A percentile compares a stretch with the other conserved stretches of the same genome.
Evolutionary conservation across 306 rosid species (phyloP).

Genomic region (Mucuna pruriens): DNA sequence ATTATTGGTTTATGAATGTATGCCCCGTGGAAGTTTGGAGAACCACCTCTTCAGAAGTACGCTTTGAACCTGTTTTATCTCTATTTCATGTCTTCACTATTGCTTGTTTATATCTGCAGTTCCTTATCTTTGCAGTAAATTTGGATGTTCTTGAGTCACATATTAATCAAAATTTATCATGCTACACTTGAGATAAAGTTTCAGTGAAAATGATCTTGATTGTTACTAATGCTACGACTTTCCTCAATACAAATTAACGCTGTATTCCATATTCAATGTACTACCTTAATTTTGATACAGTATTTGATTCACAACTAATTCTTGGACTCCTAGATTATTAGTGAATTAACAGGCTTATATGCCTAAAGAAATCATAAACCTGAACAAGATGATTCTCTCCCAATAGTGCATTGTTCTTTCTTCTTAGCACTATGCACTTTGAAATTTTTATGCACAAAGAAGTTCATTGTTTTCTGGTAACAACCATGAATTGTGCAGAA

Average conservation of each 20-base stretch:
- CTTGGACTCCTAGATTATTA: not conserved
- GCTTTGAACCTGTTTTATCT: constrained; percentile 39
- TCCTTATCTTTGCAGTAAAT: constrained; percentile 5
- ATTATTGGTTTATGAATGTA: constrained; percentile 85
- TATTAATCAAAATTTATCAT: not conserved
- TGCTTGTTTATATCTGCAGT: constrained; percentile 30
- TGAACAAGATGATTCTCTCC: constrained; percentile 6
- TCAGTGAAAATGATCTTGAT: constrained; percentile 4
- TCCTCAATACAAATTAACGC: not conserved
- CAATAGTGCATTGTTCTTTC: not conserved
- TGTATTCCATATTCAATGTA: not conserved
- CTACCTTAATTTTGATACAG: not conserved
- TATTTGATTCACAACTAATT: constrained; percentile 12
- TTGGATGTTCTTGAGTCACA: constrained; percentile 15
- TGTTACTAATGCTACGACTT: not conserved
- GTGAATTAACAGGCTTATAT: not conserved
- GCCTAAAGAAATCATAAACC: not conserved
- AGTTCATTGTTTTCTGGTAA: constrained; percentile 50
- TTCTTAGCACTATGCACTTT: constrained; percentile 19
- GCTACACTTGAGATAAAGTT: not conserved
- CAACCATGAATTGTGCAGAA: constrained; percentile 63
- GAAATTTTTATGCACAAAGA: constrained; percentile 28
- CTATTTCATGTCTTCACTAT: constrained; percentile 27
- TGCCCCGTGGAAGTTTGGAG: constrained; percentile 99
- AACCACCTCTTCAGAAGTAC: constrained; percentile 97